Conservation (phyloP, 2,329 filamentous ascomycete species). For the Beauveria pseudobassiana region DNA sequence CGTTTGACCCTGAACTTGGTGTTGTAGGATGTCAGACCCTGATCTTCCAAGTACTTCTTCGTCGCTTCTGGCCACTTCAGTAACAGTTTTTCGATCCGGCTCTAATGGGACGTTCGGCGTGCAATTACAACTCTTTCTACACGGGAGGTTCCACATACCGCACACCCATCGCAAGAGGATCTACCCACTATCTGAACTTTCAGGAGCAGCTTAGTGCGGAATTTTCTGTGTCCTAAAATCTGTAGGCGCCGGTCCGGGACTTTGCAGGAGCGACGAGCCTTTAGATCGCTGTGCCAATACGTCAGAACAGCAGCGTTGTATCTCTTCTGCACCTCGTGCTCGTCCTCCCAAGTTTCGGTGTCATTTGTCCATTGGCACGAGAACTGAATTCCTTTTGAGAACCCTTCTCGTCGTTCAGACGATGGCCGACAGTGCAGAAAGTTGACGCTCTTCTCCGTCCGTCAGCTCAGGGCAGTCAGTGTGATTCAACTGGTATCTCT, state of each 20-base stretch:
- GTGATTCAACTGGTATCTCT: background rate
- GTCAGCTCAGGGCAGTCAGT: background rate
- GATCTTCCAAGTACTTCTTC: background rate
- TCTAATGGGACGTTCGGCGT: background rate
- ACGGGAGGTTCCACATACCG: background rate
- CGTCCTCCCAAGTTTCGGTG: background rate
- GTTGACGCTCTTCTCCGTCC: background rate
- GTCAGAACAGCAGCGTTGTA: conserved; percentile 1
- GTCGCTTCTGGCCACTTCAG: background rate
- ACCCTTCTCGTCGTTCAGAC: conserved; percentile 2
- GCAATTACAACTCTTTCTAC: background rate
- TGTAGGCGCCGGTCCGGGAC: background rate
- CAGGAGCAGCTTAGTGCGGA: background rate
- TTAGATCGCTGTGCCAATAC: conserved; percentile 1
- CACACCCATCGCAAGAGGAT: background rate
- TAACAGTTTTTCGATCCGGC: background rate
- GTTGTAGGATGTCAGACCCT: background rate
- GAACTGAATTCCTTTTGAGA: background rate
- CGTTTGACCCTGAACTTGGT: background rate
- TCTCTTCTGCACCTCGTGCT: background rate
- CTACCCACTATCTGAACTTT: conserved; percentile 3
- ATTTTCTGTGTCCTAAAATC: background rate
- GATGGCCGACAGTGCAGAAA: conserved; percentile 3
- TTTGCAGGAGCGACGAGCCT: background rate
- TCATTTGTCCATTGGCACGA: background rate